phyloP scores from a whole-genome alignment of 306 rosid species.

The Prunus padus region DNA sequence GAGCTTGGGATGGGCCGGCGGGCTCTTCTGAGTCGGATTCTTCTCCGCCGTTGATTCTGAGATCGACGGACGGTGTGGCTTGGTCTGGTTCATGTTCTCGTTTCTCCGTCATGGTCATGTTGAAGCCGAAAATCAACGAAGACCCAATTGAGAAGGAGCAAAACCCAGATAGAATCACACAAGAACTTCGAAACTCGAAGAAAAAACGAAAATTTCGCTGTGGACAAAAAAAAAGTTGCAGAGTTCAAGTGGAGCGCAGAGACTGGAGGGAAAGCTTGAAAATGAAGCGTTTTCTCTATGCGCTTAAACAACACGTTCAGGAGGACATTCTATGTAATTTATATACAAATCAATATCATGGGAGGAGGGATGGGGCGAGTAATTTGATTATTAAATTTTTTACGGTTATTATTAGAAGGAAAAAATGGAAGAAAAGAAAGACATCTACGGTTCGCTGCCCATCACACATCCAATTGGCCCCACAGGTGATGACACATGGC shows the following conservation, averaged over 20 bases:
- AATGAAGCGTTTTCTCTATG: neutral
- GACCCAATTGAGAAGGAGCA: neutral
- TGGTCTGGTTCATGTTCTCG: conserved; percentile 21
- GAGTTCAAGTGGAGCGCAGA: neutral
- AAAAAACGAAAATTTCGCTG: neutral
- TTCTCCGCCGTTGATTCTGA: conserved; percentile 22
- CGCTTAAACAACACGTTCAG: neutral
- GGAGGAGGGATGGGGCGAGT: neutral
- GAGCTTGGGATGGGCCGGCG: neutral
- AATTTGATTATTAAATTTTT: neutral
- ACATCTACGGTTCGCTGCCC: conserved; percentile 31
- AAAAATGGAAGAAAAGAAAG: neutral
- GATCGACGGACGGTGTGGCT: conserved; percentile 21
- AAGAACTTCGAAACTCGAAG: neutral
- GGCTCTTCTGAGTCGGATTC: neutral
- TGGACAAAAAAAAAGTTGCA: neutral
- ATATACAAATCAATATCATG: neutral
- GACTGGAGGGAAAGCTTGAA: conserved; percentile 14
- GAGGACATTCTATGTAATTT: neutral
- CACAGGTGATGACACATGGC: conserved; percentile 33
- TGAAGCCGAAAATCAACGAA: neutral
- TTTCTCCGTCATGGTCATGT: conserved; percentile 28
- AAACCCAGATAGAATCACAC: conserved; percentile 1
- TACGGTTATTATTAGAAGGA: neutral
- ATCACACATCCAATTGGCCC: conserved; percentile 20